Conservation (phyloP, 768 basidiomycete species). For the Russula earlei region DNA sequence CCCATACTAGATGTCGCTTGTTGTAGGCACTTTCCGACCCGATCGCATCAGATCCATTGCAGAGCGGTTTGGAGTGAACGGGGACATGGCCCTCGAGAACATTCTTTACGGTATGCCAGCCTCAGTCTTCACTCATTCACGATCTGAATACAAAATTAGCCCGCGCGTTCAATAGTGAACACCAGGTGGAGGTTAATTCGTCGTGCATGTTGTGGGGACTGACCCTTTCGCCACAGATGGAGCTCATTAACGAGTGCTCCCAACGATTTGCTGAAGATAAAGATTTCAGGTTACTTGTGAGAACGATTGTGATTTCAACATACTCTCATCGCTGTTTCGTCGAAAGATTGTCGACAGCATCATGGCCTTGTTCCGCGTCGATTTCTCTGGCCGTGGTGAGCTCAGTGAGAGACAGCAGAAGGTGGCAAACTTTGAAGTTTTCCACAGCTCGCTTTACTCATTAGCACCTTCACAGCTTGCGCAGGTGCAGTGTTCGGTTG, state of each 20-base stretch:
- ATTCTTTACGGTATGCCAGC: slow-evolving; percentile 65
- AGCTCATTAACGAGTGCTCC: slow-evolving; percentile 83
- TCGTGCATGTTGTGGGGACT: neutral
- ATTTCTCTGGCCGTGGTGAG: slow-evolving; percentile 90
- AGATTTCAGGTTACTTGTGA: slow-evolving; percentile 63
- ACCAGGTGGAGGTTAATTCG: slow-evolving; percentile 48
- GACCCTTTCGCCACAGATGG: slow-evolving; percentile 48
- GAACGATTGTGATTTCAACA: neutral
- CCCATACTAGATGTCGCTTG: neutral
- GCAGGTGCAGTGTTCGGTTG: slow-evolving; percentile 41
- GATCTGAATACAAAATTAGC: slow-evolving; percentile 36
- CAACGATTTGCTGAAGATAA: slow-evolving; percentile 85
- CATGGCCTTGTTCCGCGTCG: slow-evolving; percentile 93
- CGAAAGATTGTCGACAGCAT: slow-evolving; percentile 87
- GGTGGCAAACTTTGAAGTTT: slow-evolving; percentile 28
- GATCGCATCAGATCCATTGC: slow-evolving; percentile 88
- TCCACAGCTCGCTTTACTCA: slow-evolving; percentile 10
- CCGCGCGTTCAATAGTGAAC: slow-evolving; percentile 86
- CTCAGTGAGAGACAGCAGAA: slow-evolving; percentile 92
- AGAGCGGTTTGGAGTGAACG: slow-evolving; percentile 89
- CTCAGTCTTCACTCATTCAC: neutral
- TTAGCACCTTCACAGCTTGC: slow-evolving; percentile 46
- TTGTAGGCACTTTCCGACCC: slow-evolving; percentile 81
- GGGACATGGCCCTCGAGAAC: slow-evolving; percentile 78
- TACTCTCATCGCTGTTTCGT: neutral